Conservation (phyloP, 2,329 filamentous ascomycete species). For the Phaeosphaeriaceae sp. region DNA sequence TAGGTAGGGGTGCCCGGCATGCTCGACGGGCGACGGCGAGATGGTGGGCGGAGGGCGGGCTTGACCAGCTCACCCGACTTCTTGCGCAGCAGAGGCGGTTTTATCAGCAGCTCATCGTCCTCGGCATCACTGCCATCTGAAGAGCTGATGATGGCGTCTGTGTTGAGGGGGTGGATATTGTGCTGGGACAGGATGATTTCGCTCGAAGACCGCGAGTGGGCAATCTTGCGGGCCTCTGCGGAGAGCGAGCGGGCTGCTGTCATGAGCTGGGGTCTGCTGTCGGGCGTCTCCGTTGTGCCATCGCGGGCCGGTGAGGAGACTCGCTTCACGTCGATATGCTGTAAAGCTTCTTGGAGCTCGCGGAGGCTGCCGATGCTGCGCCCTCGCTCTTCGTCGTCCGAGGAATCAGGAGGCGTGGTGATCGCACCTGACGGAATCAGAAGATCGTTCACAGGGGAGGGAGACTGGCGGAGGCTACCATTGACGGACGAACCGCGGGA, state of each 20-base stretch:
- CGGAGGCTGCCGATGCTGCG: constrained; percentile 55
- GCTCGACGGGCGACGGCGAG: constrained; percentile 85
- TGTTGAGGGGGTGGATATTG: constrained; percentile 49
- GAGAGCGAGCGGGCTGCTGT: constrained; percentile 51
- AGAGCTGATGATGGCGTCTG: constrained; percentile 53
- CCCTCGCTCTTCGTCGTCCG: constrained; percentile 80
- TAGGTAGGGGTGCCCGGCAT: constrained; percentile 98
- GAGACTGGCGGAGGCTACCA: constrained; percentile 79
- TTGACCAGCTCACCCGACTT: constrained; percentile 97
- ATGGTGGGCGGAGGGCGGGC: constrained; percentile 82
- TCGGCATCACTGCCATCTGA: constrained; percentile 62
- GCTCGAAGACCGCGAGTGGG: constrained; percentile 66
- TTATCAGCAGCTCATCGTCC: constrained; percentile 65
- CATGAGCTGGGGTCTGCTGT: constrained; percentile 24
- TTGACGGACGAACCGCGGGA: constrained; percentile 49
- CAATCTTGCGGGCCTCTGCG: constrained; percentile 65
- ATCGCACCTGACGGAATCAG: constrained; percentile 83
- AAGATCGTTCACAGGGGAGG: constrained; percentile 78
- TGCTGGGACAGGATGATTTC: constrained; percentile 61
- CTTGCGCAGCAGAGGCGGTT: constrained; percentile 94
- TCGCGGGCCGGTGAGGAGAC: constrained; percentile 62
- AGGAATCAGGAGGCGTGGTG: constrained; percentile 91
- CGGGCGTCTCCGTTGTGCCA: constrained; percentile 23
- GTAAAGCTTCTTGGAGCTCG: constrained; percentile 83
- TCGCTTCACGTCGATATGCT: constrained; percentile 74